A percentile compares a stretch with the other conserved stretches of the same genome.
Evolutionary conservation across 352 stramenopile genomes (phyloP).

Genomic region (Globisporangium cystogenes): DNA sequence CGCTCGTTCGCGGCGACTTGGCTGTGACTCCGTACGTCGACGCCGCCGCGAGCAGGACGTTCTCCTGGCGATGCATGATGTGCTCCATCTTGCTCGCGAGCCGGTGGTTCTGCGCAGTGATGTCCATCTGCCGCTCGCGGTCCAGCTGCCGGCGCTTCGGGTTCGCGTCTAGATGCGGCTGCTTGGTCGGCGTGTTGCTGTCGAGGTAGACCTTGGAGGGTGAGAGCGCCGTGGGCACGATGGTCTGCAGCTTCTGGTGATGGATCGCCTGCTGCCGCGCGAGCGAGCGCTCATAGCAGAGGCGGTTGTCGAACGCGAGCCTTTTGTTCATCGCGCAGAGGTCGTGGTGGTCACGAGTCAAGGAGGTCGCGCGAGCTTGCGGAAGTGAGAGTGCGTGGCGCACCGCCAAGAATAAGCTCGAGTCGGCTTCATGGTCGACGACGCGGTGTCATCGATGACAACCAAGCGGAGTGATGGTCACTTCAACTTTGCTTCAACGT

Average conservation of each 20-base stretch:
- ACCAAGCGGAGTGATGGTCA: no score
- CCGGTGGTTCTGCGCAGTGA: conserved; percentile 66
- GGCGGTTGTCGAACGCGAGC: conserved; percentile 72
- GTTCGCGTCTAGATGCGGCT: conserved; percentile 44
- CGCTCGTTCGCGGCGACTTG: not conserved
- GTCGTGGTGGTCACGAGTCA: not conserved
- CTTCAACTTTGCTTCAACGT: no score
- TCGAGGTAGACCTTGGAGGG: conserved; percentile 59
- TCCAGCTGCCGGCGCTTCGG: conserved; percentile 59
- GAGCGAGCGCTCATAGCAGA: conserved; percentile 80
- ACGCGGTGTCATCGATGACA: no score
- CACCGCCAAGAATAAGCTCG: no score
- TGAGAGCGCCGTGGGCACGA: conserved; percentile 53
- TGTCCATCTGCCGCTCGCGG: conserved; percentile 49
- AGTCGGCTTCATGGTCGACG: no score
- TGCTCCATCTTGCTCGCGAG: conserved; percentile 69
- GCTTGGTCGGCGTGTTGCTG: conserved; percentile 36
- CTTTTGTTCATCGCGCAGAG: conserved; percentile 53
- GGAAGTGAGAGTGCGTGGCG: no score
- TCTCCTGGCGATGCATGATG: conserved; percentile 61
- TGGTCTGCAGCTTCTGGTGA: conserved; percentile 55
- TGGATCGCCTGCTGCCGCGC: conserved; percentile 52
- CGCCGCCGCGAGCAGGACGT: conserved; percentile 36
- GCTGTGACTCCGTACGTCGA: conserved; percentile 9
- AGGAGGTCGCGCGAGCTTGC: no score